Percentiles rank a stretch among this genome's conserved stretches.
These are phyloP conservation scores for Paramecium caudatum DNA, from an alignment of 73 alveolate species.

Conservation along the genomic window DNA sequence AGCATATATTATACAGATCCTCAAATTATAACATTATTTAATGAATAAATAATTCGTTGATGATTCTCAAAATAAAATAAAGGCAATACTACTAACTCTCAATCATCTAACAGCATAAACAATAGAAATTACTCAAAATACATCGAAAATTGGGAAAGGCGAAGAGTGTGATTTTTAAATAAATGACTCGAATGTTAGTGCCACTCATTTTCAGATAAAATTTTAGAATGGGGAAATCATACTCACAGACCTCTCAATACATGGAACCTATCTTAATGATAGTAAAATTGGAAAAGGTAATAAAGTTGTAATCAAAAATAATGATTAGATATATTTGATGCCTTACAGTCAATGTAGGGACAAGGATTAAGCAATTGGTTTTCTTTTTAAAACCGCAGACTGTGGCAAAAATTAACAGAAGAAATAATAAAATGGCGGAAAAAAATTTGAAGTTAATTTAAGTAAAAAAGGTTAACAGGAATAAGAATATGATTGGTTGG, in stretches of 20 bases:
- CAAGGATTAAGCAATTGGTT: no score
- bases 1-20: background rate
- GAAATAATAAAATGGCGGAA: no score
- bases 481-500: background rate
- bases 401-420: no score
- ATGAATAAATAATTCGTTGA: no score
- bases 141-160: constrained; percentile 8
- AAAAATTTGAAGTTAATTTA: no score
- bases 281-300: constrained; percentile 23
- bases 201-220: background rate
- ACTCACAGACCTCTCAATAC: background rate
- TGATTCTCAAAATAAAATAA: no score
- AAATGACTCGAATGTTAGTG: background rate
- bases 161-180: background rate
- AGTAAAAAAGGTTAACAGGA: no score
- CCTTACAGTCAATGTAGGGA: no score
- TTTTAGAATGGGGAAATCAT: background rate
- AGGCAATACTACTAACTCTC: background rate
- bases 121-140: background rate
- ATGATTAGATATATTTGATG: background rate
- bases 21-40: no score
- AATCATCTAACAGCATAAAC: background rate
- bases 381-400: no score
- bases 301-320: background rate
- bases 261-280: constrained; percentile 32